Evolutionary conservation across 352 stramenopile genomes (phyloP).

Genomic region (Phytopythium oedochilum): DNA sequence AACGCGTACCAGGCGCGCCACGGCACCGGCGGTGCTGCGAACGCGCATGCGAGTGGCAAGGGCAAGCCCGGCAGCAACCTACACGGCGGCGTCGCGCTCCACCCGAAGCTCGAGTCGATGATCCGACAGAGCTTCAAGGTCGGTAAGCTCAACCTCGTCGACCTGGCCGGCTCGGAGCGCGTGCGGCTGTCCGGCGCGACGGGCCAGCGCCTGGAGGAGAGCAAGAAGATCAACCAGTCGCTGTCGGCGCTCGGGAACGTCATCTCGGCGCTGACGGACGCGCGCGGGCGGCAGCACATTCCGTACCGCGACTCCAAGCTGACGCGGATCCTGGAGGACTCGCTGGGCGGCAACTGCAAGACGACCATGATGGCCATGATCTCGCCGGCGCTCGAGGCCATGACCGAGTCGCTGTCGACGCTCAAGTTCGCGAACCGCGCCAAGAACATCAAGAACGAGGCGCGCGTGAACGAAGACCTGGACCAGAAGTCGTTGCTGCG

Average conservation of each 20-base stretch:
- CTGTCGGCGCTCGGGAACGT: conserved; percentile 89
- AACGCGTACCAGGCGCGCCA: conserved; percentile 67
- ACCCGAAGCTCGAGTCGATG: conserved; percentile 84
- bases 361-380: conserved; percentile 97
- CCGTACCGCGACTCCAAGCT: conserved; percentile 93
- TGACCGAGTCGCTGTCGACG: conserved; percentile 91
- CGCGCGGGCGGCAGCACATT: conserved; percentile 86
- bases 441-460: conserved; percentile 92
- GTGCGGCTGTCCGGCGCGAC: conserved; percentile 86
- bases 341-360: conserved; percentile 91
- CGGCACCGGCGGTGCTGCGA: conserved; percentile 10
- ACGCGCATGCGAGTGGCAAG: conserved; percentile 8
- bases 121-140: conserved; percentile 93
- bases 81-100: conserved; percentile 32
- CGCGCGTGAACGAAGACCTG: conserved; percentile 89
- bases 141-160: conserved; percentile 93
- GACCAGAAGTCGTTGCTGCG: conserved; percentile 91
- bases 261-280: conserved; percentile 88
- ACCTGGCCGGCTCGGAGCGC: conserved; percentile 90
- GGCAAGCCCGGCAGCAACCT: conserved; percentile 3
- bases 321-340: conserved; percentile 89
- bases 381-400: conserved; percentile 83
- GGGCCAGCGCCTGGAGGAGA: conserved; percentile 86
- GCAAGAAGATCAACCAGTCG: conserved; percentile 93
- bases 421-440: conserved; percentile 93